Percentiles rank a stretch among this genome's conserved stretches.
Conservation (phyloP, 1,284 basidiomycete species). For the Irpex lacteus region DNA sequence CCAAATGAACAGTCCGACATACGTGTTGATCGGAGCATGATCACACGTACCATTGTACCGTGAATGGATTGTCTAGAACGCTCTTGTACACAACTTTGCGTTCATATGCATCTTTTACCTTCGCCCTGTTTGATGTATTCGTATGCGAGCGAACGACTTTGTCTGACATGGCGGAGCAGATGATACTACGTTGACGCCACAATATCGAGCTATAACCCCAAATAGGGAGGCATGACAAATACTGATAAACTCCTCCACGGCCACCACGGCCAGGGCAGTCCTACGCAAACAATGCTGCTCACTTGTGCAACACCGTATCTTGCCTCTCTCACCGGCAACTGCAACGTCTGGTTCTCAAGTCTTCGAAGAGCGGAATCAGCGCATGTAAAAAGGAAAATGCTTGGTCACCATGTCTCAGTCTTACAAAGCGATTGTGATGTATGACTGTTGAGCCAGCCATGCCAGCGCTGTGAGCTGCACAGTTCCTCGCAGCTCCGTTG, state of each 20-base stretch:
- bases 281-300: slow-evolving; percentile 1
- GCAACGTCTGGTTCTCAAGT: neutral
- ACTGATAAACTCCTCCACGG: neutral
- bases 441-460: neutral
- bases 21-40: neutral
- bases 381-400: neutral
- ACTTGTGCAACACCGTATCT: neutral
- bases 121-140: slow-evolving; percentile 60
- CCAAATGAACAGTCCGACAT: neutral
- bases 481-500: neutral
- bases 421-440: neutral
- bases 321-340: neutral
- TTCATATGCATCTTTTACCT: slow-evolving; percentile 31
- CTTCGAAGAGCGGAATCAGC: neutral
- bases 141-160: slow-evolving; percentile 47
- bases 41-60: slow-evolving; percentile 57
- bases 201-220: neutral
- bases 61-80: slow-evolving; percentile 70
- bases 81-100: slow-evolving; percentile 63
- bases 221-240: neutral
- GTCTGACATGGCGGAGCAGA: slow-evolving; percentile 33
- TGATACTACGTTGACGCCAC: neutral
- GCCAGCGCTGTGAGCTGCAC: neutral
- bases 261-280: neutral
- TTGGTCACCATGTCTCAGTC: neutral